Evolutionary conservation across 2,329 filamentous ascomycete genomes (phyloP).

Genomic region (Chaetoscypha palmicola): DNA sequence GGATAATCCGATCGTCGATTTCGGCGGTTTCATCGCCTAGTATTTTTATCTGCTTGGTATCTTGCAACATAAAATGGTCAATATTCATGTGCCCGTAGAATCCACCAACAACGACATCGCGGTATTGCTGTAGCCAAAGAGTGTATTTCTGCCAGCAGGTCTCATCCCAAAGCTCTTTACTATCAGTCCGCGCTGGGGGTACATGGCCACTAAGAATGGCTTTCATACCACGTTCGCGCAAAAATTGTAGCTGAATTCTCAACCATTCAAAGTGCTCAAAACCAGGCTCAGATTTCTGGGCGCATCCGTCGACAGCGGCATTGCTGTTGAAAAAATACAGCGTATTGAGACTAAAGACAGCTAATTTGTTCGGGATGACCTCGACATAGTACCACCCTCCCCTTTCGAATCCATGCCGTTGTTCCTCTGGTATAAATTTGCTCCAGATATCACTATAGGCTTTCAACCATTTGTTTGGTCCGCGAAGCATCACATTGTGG

Average conservation of each 20-base stretch:
- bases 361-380: constrained; percentile 76
- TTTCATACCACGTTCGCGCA: constrained; percentile 83
- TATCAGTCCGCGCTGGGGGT: constrained; percentile 76
- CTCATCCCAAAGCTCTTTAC: constrained; percentile 89
- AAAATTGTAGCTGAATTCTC: constrained; percentile 74
- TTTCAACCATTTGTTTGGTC: constrained; percentile 81
- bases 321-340: constrained; percentile 95
- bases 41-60: constrained; percentile 69
- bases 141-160: constrained; percentile 98
- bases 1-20: constrained; percentile 30
- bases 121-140: constrained; percentile 81
- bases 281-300: constrained; percentile 70
- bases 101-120: constrained; percentile 75
- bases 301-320: constrained; percentile 86
- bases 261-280: constrained; percentile 97
- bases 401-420: constrained; percentile 82
- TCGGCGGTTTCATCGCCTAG: constrained; percentile 33
- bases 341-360: constrained; percentile 91
- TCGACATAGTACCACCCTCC: constrained; percentile 95
- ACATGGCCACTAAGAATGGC: constrained; percentile 93
- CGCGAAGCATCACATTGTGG: constrained; percentile 83
- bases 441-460: constrained; percentile 74
- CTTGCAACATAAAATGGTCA: constrained; percentile 91
- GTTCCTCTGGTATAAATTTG: constrained; percentile 83
- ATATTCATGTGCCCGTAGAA: constrained; percentile 98